Evolutionary conservation across 2,329 filamentous ascomycete genomes (phyloP).

Genomic region (Pseudogymnoascus sp.): DNA sequence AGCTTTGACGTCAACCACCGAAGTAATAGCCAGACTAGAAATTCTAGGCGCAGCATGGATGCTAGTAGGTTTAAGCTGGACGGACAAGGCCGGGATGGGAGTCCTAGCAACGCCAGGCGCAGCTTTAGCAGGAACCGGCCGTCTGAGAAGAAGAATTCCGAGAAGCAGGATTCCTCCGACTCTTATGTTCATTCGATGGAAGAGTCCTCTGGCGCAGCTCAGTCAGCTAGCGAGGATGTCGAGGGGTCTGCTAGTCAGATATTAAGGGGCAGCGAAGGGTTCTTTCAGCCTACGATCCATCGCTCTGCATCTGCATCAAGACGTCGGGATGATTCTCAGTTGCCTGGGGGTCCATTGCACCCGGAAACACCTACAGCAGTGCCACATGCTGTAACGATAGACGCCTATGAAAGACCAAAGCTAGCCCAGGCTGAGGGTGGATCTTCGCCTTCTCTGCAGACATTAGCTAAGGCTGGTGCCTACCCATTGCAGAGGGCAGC

Average conservation of each 20-base stretch:
- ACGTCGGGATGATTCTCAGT: conserved; percentile 16
- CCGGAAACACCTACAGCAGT: conserved; percentile 16
- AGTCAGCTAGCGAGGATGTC: conserved; percentile 66
- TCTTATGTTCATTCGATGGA: conserved; percentile 70
- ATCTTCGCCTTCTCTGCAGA: conserved; percentile 48
- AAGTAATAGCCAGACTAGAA: conserved; percentile 41
- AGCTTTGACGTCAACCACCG: conserved; percentile 49
- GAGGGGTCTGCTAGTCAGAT: conserved; percentile 85
- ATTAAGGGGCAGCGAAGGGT: conserved; percentile 77
- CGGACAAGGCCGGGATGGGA: conserved; percentile 44
- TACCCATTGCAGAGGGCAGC: conserved; percentile 80
- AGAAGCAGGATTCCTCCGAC: conserved; percentile 58
- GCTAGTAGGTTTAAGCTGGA: conserved; percentile 38
- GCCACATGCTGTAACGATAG: conserved; percentile 20
- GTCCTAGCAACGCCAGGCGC: conserved; percentile 53
- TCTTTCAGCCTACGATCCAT: conserved; percentile 67
- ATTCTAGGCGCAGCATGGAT: conserved; percentile 43
- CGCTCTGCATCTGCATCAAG: conserved; percentile 33
- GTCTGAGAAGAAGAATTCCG: conserved; percentile 44
- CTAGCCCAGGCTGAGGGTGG: conserved; percentile 27
- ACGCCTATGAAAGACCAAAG: conserved; percentile 15
- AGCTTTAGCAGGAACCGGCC: conserved; percentile 44
- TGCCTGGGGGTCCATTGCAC: conserved; percentile 19
- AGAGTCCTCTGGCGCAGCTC: conserved; percentile 62
- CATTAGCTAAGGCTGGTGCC: conserved; percentile 53